phyloP scores from a whole-genome alignment of 352 stramenopile species.

The Pythium diclinum region DNA sequence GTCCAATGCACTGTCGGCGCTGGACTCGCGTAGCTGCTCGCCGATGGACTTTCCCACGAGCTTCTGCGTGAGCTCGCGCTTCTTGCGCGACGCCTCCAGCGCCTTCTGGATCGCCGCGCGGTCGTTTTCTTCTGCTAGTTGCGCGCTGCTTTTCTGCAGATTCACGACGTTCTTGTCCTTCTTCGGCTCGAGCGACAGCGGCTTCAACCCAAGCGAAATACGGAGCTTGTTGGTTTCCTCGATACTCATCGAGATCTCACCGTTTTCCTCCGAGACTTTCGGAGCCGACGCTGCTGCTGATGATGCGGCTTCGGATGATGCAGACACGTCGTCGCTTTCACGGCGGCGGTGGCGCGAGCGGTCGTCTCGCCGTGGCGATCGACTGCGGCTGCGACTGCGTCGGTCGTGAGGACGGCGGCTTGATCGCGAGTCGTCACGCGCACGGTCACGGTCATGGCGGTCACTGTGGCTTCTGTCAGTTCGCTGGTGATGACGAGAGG shows the following conservation, averaged over 20 bases:
- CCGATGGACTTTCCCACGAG: conserved; percentile 69
- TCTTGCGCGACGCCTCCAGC: conserved; percentile 59
- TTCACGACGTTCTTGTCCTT: conserved; percentile 54
- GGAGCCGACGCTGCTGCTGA: conserved; percentile 10
- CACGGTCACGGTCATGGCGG: conserved; percentile 1
- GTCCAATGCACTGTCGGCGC: conserved; percentile 40
- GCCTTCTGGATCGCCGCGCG: conserved; percentile 50
- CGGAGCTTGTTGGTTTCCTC: conserved; percentile 83
- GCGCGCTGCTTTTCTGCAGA: conserved; percentile 57
- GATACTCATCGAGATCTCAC: conserved; percentile 79
- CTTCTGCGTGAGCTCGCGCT: conserved; percentile 73
- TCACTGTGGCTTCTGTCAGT: conserved; percentile 2
- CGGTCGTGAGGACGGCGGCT: conserved; percentile 1
- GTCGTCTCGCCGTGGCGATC: conserved; percentile 18
- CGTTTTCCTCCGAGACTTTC: conserved; percentile 56
- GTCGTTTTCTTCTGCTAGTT: conserved; percentile 50
- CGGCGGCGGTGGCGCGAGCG: conserved; percentile 23
- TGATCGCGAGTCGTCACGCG: neutral
- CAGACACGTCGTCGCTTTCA: conserved; percentile 31
- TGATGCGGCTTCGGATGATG: conserved; percentile 19
- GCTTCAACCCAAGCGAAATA: conserved; percentile 67
- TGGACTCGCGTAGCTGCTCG: conserved; percentile 52
- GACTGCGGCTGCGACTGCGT: conserved; percentile 17
- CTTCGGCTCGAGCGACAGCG: conserved; percentile 49
- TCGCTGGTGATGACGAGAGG: conserved; percentile 6